phyloP scores from a whole-genome alignment of 495 filamentous ascomycete genomes.

The Penicillium goetzii region DNA sequence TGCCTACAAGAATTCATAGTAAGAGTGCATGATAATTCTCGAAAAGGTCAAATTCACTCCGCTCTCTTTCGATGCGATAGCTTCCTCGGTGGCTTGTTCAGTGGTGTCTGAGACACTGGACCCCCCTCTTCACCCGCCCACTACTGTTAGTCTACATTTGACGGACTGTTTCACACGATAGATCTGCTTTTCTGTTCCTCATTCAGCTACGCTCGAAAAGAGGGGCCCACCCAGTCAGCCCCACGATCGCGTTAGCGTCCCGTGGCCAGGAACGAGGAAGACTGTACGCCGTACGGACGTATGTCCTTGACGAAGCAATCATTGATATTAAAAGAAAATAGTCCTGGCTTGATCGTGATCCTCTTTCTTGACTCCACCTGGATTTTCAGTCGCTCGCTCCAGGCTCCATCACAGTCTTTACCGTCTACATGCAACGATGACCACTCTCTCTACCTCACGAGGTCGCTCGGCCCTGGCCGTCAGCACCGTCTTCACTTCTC shows the following conservation, averaged over 20 bases:
- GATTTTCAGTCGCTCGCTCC: neutral
- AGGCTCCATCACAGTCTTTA: constrained; percentile 7
- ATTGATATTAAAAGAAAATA: constrained; percentile 18
- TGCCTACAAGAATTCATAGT: neutral
- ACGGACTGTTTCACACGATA: neutral
- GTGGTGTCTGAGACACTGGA: neutral
- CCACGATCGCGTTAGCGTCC: constrained; percentile 12
- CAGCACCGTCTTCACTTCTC: constrained; percentile 36
- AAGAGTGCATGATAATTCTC: neutral
- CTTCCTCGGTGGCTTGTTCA: constrained; percentile 9
- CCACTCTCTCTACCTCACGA: constrained; percentile 34
- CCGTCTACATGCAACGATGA: constrained; percentile 31
- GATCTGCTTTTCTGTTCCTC: constrained; percentile 12
- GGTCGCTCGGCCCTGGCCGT: constrained; percentile 36
- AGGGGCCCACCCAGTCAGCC: neutral
- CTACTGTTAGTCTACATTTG: neutral
- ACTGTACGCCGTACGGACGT: too few species aligned
- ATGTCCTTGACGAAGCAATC: neutral
- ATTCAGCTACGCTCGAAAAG: neutral
- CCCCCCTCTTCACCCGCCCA: neutral
- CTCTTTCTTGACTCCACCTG: neutral
- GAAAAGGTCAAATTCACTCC: constrained; percentile 8
- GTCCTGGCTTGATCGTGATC: constrained; percentile 17
- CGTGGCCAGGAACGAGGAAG: constrained; percentile 1
- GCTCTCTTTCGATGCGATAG: constrained; percentile 10